These are phyloP conservation scores for Penicillium waksmanii DNA, from an alignment of 495 filamentous ascomycete species.

Conservation along the genomic window DNA sequence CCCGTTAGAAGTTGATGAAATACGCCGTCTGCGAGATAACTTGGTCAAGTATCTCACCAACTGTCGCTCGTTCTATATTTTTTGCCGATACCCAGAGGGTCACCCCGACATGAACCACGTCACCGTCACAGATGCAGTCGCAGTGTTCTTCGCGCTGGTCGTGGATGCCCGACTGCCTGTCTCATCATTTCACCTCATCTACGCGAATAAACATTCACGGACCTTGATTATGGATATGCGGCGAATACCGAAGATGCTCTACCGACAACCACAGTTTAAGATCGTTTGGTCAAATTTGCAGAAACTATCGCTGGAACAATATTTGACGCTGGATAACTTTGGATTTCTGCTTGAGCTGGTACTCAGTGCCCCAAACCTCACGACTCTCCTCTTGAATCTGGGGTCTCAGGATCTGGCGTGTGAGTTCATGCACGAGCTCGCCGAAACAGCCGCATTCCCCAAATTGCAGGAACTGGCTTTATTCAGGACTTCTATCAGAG, in stretches of 20 bases:
- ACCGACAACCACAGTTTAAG: constrained; percentile 32
- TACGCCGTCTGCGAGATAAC: constrained; percentile 27
- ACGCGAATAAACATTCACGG: constrained; percentile 29
- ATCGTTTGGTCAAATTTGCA: constrained; percentile 29
- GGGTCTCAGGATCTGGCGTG: constrained; percentile 30
- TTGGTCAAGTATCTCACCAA: constrained; percentile 22
- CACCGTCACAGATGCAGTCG: constrained; percentile 31
- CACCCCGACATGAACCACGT: constrained; percentile 32
- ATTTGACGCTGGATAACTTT: constrained; percentile 34
- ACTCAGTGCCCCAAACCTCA: constrained; percentile 28
- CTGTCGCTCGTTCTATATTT: constrained; percentile 35
- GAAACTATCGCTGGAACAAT: constrained; percentile 33
- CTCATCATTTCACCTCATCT: constrained; percentile 31
- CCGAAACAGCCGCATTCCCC: constrained; percentile 23
- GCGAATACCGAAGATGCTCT: constrained; percentile 32
- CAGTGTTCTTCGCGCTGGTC: constrained; percentile 32
- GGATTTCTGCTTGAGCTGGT: constrained; percentile 33
- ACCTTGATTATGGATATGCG: constrained; percentile 40
- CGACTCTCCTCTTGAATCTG: constrained; percentile 27
- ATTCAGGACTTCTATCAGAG: constrained; percentile 24
- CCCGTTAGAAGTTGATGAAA: constrained; percentile 25
- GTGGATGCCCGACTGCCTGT: constrained; percentile 27
- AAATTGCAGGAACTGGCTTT: constrained; percentile 28
- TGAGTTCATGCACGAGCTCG: constrained; percentile 35
- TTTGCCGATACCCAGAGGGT: constrained; percentile 36